Base-by-base conservation (phyloP, 345 rosid genomes). In the Durio zibethinus region DNA sequence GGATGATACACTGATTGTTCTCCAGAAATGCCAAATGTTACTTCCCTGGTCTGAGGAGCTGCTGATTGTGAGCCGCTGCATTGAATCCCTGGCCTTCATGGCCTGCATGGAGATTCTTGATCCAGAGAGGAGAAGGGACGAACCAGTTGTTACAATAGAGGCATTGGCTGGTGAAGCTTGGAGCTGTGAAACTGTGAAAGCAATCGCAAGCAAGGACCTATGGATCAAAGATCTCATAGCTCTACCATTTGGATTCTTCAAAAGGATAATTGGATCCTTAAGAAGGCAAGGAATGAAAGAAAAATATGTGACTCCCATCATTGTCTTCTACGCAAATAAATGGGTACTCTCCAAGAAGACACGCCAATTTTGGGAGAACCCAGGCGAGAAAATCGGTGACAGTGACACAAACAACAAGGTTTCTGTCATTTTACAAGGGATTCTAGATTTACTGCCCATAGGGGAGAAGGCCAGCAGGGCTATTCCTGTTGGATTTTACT, bases 91-190 rank as follows among this genome's bases (percentile, higher is more conserved):
- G 20, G 93, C 97, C 75, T 93, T 93, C 84, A 91, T 90, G 89
- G 87, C 94, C 36, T 91, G 97, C 75, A 91, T 91, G 97, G 94
- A 91, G 90, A 93, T 93, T 84, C 94, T 93, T 31, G 97, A 93
- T 59, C 96, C 94, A 0, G 97, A 90, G n/a, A 83, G 90, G 79
- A 77, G 90, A 84, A 81, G 86, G 69, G 92, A 87, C 71, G 82
- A 72, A 31, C 93, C 94, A 0, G 87, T 90, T 0, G 84, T 86
- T 35, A 85, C 89, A 36, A 68, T 90, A 75, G 92, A 90, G 50
- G 84, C 82, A 31, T 70, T 91, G 48, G 77, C 81, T 3, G 77
- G 80, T 66, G 90, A 82, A 77, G 80, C 91, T 40, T 90, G 96
- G 96, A 86, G 86, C 73, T 82, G 84, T 52, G 90, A 82, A 68